Evolutionary conservation across 331 rosid species (phyloP), one percentile per base, ranked within the genome.

Genomic region (Rosa hybrid): DNA sequence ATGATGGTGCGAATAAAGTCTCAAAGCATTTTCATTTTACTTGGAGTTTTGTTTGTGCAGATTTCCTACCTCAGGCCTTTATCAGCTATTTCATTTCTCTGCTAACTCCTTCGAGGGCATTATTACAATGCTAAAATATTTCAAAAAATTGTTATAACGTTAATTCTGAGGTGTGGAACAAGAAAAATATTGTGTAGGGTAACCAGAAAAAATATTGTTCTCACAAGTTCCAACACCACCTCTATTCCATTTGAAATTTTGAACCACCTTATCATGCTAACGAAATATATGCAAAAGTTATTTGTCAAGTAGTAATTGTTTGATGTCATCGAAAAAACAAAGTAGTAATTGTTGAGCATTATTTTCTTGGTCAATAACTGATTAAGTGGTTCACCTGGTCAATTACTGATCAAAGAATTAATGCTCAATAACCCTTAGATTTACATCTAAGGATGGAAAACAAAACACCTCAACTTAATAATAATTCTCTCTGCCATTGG

Each of bases 1-100:
- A 25, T 44, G 0, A 51, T 82, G 42, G 27, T 11, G 18, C 23
- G n/a, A 82, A 82, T 77, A 77, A 82, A 77, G 50, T 25, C 30
- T 48, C 45, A 27, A 41, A 14, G 70, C 75, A 25, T 20, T 50
- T 77, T 21, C 11, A 4, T 45, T 62, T 76, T 4, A 27, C 25
- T 49, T 16, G 41, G 49, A 6, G 7, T 17, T 67, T 67, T 5
- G 1, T 14, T 65, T 7, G 3, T 6, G 71, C 44, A 65, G 12
- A n/a, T 59, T 9, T 59, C 7, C 8, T 25, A 60, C 68, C 7
- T 11, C 39, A n/a, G n/a, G 3, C 38, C 27, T 59, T 57, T 17
- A 20, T 20, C 7, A 1, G 56, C 56, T 16, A 1, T 9, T 59
- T 59, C 14, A 25, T 23, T 12, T 62, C 18, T 4, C 34, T 62